Base-by-base conservation (phyloP, 2,329 filamentous ascomycete genomes). In the Claviceps arundinis region DNA sequence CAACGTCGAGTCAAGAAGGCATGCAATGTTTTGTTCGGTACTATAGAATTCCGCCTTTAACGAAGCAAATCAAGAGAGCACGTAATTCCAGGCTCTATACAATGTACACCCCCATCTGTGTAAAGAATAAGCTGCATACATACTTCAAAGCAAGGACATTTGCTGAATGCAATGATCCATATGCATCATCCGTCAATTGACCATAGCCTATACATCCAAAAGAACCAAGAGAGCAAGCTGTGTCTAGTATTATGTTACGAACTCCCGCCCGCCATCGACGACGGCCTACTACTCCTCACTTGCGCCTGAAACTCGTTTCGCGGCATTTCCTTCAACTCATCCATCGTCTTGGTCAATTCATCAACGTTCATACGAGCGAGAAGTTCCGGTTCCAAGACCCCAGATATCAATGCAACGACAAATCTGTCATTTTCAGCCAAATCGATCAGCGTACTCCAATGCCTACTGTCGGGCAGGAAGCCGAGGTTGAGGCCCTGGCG, bases 361-460 rank as follows among this genome's bases (percentile, higher is more conserved):
- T 56, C 46, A 3, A 57, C 60, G 14, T 56, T 52, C 1, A 62
- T 59, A 11, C 56, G 47, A 8, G 64, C 68, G 14, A 70, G 55
- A 47, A 58, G 66, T 0, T 55, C 41, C 0, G 65, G 54, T 3
- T 58, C 56, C 1, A 68, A 52, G 3, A 56, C 51, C 0, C 64
- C 64, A 1, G 58, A 57, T 8, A 64, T 52, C 2, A 67, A 52
- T 1, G 63, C 64, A 4, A 61, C 55, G 17, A 63, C 61, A 54
- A 72, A 66, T 16, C 63, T 61, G 4, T 63, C 53, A 9, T 63
- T 53, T 1, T 47, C 51, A 4, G 64, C 54, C 8, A 68, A 50
- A 13, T 57, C 56, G 17, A 56, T 47, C 0, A 71, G 59, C 9
- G 58, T 53, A n/a, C 60, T 62, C 69, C 69, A 71, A 26, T 64